Percentiles rank a stretch among this genome's conserved stretches.
Conservation (phyloP, 75 land plant genomes). For the Chamaecyparis obtusa region DNA sequence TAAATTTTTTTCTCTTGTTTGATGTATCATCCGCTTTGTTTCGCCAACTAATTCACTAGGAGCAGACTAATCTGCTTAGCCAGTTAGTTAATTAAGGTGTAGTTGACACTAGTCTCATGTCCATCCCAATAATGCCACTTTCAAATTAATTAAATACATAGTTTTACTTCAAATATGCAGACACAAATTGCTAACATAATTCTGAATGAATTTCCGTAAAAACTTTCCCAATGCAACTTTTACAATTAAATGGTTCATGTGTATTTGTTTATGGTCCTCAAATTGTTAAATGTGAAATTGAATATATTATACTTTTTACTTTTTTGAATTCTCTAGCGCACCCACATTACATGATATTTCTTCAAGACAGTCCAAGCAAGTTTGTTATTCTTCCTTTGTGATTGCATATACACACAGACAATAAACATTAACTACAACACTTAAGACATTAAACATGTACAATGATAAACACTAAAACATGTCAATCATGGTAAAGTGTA, state of each 20-base stretch:
- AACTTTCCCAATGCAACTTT: neutral
- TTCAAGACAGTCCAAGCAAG: neutral
- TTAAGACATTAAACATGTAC: no score
- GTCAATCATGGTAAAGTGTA: no score
- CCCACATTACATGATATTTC: neutral
- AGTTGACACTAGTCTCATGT: neutral
- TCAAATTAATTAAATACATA: neutral
- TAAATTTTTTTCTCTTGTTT: neutral
- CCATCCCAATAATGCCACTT: neutral
- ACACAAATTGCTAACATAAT: neutral
- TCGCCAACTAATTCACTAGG: neutral
- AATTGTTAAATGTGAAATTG: neutral
- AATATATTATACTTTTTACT: neutral
- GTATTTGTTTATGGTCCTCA: neutral
- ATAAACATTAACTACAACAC: no score
- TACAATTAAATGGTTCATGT: neutral
- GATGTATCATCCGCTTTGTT: neutral
- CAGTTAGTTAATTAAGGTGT: neutral
- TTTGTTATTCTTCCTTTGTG: neutral
- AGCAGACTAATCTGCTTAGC: neutral
- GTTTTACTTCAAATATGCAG: neutral
- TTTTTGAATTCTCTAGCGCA: neutral
- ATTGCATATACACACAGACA: neutral
- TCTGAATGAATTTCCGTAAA: neutral
- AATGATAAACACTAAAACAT: no score